phyloP scores from a whole-genome alignment of 495 filamentous ascomycete species.

The Glonium stellatum region DNA sequence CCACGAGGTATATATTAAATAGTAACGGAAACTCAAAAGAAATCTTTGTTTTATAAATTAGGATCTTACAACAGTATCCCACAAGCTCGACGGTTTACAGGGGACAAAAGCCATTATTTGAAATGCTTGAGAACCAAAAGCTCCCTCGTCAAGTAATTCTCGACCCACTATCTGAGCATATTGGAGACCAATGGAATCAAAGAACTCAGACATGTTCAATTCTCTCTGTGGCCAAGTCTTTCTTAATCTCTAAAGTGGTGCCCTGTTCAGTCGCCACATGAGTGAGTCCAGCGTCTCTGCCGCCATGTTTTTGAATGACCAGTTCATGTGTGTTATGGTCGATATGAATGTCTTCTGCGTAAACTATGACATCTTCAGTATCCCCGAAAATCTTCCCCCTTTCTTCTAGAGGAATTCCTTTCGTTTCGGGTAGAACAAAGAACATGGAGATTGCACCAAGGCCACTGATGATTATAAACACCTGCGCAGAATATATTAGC shows the following conservation, averaged over 20 bases:
- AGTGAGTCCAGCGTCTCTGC: neutral
- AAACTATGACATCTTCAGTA: slow-evolving; percentile 24
- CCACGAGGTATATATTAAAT: no score
- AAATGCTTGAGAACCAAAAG: no score
- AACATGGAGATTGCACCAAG: slow-evolving; percentile 53
- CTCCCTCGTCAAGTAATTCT: no score
- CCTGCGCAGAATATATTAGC: slow-evolving; percentile 1
- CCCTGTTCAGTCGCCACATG: slow-evolving; percentile 19
- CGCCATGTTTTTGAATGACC: slow-evolving; percentile 6
- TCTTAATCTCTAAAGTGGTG: slow-evolving; percentile 11
- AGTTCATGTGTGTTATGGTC: slow-evolving; percentile 25
- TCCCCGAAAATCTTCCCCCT: slow-evolving; percentile 31
- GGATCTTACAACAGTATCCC: no score
- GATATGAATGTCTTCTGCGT: slow-evolving; percentile 16
- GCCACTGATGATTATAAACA: slow-evolving; percentile 43
- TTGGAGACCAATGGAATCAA: no score
- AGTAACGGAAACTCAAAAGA: no score
- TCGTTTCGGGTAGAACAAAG: slow-evolving; percentile 48
- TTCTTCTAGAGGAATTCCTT: slow-evolving; percentile 37
- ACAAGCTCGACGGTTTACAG: no score
- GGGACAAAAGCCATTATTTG: no score
- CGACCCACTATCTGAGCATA: no score
- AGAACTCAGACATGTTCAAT: neutral
- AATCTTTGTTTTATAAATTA: no score
- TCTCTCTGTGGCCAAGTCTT: neutral